Conservation (phyloP, 1,284 basidiomycete species). For the Omphalotus olearius region DNA sequence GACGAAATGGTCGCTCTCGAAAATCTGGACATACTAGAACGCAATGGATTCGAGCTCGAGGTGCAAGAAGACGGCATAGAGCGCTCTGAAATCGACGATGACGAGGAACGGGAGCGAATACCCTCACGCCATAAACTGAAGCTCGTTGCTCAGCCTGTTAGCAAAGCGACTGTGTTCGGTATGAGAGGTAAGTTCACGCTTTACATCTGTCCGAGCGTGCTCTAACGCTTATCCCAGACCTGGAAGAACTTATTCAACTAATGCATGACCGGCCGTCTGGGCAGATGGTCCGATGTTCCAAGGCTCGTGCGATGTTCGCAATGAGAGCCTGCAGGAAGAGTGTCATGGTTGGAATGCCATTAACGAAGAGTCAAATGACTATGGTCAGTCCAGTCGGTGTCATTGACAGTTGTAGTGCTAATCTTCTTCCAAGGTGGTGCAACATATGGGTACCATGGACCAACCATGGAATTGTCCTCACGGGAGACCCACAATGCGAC, state of each 20-base stretch:
- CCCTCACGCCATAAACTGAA: conserved; percentile 41
- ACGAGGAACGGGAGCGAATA: conserved; percentile 27
- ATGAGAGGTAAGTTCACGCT: conserved; percentile 38
- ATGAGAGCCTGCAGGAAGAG: conserved; percentile 94
- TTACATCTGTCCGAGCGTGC: not conserved
- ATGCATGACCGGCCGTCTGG: conserved; percentile 75
- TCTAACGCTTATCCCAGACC: conserved; percentile 48
- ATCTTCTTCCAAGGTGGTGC: conserved; percentile 58
- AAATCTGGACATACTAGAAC: conserved; percentile 74
- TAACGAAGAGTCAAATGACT: conserved; percentile 78
- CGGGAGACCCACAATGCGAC: conserved; percentile 94
- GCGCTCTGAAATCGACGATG: conserved; percentile 30
- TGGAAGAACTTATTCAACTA: conserved; percentile 91
- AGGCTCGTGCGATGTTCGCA: conserved; percentile 96
- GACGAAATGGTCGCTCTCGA: conserved; percentile 90
- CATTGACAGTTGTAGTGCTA: conserved; percentile 4
- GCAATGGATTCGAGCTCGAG: conserved; percentile 92
- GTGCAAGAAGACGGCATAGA: conserved; percentile 42
- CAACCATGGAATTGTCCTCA: conserved; percentile 99
- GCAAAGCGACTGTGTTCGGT: conserved; percentile 82
- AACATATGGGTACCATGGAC: conserved; percentile 94
- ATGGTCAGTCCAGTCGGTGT: conserved; percentile 43
- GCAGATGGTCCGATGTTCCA: conserved; percentile 85
- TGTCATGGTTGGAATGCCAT: conserved; percentile 91
- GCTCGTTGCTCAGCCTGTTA: conserved; percentile 84